A percentile compares a stretch with the other conserved stretches of the same genome.
Conservation (phyloP, 306 rosid species). For the Quercus wislizeni region DNA sequence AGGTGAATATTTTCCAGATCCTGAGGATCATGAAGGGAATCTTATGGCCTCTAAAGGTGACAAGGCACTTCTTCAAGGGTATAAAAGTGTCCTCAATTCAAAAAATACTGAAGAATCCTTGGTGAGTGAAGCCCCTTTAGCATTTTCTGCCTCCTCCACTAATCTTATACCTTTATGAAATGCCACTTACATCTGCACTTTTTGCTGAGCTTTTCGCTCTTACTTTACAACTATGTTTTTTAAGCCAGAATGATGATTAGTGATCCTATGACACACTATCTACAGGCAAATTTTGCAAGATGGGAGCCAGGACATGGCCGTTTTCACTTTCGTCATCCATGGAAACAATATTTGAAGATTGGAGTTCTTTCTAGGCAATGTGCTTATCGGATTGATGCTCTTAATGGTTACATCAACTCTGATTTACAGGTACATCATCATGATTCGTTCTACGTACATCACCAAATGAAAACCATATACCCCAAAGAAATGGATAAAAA, state of each 20-base stretch:
- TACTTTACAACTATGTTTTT: no score
- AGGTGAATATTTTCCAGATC: slow-evolving; percentile 49
- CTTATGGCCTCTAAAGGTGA: slow-evolving; percentile 13
- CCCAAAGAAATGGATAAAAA: no score
- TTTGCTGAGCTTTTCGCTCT: no score
- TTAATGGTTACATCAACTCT: slow-evolving; percentile 43
- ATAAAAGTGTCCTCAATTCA: slow-evolving; percentile 68
- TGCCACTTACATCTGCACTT: background rate
- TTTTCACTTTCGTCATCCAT: slow-evolving; percentile 73
- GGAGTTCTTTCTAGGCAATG: slow-evolving; percentile 72
- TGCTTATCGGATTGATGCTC: slow-evolving; percentile 77
- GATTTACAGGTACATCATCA: slow-evolving; percentile 46
- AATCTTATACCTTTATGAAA: background rate
- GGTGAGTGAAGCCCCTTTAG: slow-evolving; percentile 33
- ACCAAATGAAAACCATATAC: no score
- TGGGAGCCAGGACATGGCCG: slow-evolving; percentile 96
- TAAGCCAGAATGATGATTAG: background rate
- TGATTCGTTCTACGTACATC: background rate
- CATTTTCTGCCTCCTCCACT: background rate
- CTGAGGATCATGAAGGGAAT: slow-evolving; percentile 26
- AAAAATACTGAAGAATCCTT: slow-evolving; percentile 64
- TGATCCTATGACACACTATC: slow-evolving; percentile 1
- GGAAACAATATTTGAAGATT: slow-evolving; percentile 80
- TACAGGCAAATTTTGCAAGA: slow-evolving; percentile 79
- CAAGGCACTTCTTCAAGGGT: slow-evolving; percentile 50